phyloP scores from a whole-genome alignment of 2,329 filamentous ascomycete species.

The Furcasterigmium furcatum region DNA sequence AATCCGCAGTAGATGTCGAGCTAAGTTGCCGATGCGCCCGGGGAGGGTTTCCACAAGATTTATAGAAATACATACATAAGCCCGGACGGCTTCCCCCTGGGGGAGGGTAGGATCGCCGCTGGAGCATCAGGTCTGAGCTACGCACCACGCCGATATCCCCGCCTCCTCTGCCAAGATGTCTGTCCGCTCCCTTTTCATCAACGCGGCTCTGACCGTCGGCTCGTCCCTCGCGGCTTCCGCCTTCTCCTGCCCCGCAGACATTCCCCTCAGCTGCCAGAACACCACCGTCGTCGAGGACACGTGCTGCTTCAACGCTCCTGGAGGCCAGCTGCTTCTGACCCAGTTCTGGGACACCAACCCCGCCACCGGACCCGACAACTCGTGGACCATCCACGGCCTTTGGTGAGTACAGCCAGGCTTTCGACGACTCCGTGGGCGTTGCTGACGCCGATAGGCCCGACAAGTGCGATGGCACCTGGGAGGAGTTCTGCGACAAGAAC shows the following conservation, averaged over 20 bases:
- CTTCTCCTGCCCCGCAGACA: conserved; percentile 20
- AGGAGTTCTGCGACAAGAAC: conserved; percentile 59
- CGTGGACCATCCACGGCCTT: conserved; percentile 73
- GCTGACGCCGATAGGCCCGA: conserved; percentile 43
- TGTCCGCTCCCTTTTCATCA: too few species aligned
- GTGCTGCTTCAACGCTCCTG: conserved; percentile 73
- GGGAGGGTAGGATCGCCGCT: too few species aligned
- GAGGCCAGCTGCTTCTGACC: conserved; percentile 68
- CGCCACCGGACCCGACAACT: conserved; percentile 60
- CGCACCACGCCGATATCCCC: too few species aligned
- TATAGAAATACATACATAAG: too few species aligned
- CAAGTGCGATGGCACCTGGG: conserved; percentile 68
- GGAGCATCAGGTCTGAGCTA: too few species aligned
- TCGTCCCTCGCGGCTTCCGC: not conserved
- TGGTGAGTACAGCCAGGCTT: conserved; percentile 23
- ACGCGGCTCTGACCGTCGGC: too few species aligned
- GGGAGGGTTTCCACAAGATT: too few species aligned
- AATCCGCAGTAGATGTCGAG: too few species aligned
- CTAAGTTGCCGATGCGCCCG: too few species aligned
- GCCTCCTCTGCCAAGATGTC: too few species aligned
- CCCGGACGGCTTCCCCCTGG: too few species aligned
- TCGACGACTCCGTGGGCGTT: not conserved
- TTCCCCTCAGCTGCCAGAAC: conserved; percentile 61
- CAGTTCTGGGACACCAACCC: conserved; percentile 76
- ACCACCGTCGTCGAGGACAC: conserved; percentile 55